Base-by-base conservation (phyloP, 441 rosid species). In the Croton laevigatus region DNA sequence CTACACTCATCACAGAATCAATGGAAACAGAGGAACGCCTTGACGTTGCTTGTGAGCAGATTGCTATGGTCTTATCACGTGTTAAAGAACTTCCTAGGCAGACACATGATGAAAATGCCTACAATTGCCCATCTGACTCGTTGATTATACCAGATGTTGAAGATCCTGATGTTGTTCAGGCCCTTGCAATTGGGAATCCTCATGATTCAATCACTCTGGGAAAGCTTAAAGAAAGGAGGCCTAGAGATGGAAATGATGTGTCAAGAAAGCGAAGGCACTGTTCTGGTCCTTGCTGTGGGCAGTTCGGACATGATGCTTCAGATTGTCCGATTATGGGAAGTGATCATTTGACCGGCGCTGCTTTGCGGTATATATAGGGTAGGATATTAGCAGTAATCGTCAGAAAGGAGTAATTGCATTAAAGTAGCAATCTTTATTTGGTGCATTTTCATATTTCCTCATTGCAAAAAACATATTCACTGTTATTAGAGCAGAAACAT, bases 21-120 rank as follows among this genome's bases (percentile, higher is more conserved):
- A 66, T 76, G 3, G 86, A 80, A 73, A 81, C 87, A 27, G 87
- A 85, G 54, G 88, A 85, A 68, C 83, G 88, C 42, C 77, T 86
- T 59, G 86, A 83, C 63, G 82, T 76, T 66, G 93, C 89, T 37
- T 86, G 86, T 51, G 82, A 83, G 61, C 86, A 85, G 69, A 81
- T 83, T 40, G 65, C 82, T 2, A 66, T 74, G 76, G 80, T 81
- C 8, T 45, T 85, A 51, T 74, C 83, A 36, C 87, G 73, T 6
- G 46, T 85, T 44, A 83, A 85, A 59, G 82, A 80, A 45, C 78
- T 86, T 74, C 81, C 91, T n/a, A 72, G 80, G 66, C 67, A 76
- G 4, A 64, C 65, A 12, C 81, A 80, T 8, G 77, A 49, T n/a
- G 60, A 72, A 4, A 78, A 72, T 64, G 71, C 75, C 34, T 78